A percentile compares a stretch with the other conserved stretches of the same genome.
These are phyloP conservation scores for Reticulascus tulasneorum DNA, from an alignment of 2,329 filamentous ascomycete species.

Conservation along the genomic window DNA sequence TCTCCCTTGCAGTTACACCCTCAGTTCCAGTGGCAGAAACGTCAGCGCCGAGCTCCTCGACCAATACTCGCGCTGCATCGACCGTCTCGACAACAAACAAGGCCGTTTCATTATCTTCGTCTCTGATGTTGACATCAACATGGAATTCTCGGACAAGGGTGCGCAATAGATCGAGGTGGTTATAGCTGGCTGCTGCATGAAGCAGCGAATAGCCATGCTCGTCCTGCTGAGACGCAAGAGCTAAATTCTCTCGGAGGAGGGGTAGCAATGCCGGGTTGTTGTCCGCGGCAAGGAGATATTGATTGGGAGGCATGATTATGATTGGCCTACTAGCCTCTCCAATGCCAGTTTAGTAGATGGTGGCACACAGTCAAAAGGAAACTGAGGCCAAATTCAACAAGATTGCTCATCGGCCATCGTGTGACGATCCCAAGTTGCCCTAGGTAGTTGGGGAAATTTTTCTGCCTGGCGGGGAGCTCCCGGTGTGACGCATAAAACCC, in stretches of 20 bases:
- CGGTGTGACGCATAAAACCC: constrained; percentile 12
- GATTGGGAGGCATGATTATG: constrained; percentile 51
- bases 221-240: constrained; percentile 78
- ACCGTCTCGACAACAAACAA: constrained; percentile 85
- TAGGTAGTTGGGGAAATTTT: constrained; percentile 18
- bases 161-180: constrained; percentile 75
- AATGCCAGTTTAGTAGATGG: too few species aligned
- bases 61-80: constrained; percentile 71
- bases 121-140: constrained; percentile 75
- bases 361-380: not conserved
- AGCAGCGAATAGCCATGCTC: constrained; percentile 90
- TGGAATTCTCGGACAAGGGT: constrained; percentile 70
- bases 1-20: constrained; percentile 75
- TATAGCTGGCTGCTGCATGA: constrained; percentile 91
- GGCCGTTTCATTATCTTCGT: constrained; percentile 93
- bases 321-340: constrained; percentile 4
- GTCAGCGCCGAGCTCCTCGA: constrained; percentile 79
- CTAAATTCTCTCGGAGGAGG: constrained; percentile 68
- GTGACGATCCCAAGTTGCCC: not conserved
- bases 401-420: not conserved
- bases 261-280: constrained; percentile 69
- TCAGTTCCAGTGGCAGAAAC: constrained; percentile 63
- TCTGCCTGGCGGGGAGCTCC: constrained; percentile 12
- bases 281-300: constrained; percentile 77
- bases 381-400: constrained; percentile 9